Percentiles rank a stretch among this genome's conserved stretches.
These are phyloP conservation scores for Nakaseomyces uthaithaninus DNA, from an alignment of 1,139 yeast genomes.

Conservation along the genomic window DNA sequence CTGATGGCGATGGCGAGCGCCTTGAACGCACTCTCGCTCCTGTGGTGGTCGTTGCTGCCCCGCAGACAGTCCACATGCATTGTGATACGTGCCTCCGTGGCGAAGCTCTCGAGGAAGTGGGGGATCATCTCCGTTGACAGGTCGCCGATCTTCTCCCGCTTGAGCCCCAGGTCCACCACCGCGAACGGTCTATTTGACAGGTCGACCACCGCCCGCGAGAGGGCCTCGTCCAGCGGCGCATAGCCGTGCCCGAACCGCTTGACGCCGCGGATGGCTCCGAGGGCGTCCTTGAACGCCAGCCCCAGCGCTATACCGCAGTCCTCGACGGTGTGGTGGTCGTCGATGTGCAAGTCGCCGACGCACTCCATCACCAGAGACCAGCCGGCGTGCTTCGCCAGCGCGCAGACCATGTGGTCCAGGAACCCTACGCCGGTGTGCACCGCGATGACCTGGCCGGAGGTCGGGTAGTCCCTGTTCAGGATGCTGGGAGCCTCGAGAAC, in stretches of 20 bases:
- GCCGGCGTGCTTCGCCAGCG: constrained; percentile 92
- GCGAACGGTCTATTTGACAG: constrained; percentile 89
- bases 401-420: constrained; percentile 94
- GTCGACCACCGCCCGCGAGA: constrained; percentile 90
- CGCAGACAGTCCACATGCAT: constrained; percentile 89
- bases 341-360: constrained; percentile 89
- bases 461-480: constrained; percentile 19
- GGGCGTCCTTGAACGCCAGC: constrained; percentile 76
- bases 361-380: constrained; percentile 90
- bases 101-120: constrained; percentile 88
- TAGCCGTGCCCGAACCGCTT: constrained; percentile 89
- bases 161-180: constrained; percentile 78
- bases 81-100: constrained; percentile 83
- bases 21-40: constrained; percentile 93
- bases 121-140: constrained; percentile 94
- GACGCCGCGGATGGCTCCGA: constrained; percentile 85
- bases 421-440: constrained; percentile 92
- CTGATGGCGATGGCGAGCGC: constrained; percentile 87
- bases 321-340: constrained; percentile 95
- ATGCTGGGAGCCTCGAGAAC: constrained; percentile 48
- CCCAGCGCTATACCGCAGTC: constrained; percentile 93
- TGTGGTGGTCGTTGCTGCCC: constrained; percentile 91
- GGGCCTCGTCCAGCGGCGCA: constrained; percentile 95
- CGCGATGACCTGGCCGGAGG: constrained; percentile 54
- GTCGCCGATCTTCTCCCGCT: constrained; percentile 89